These are phyloP conservation scores for Erodium trifolium DNA, from an alignment of 441 rosid genomes.

Conservation along the genomic window DNA sequence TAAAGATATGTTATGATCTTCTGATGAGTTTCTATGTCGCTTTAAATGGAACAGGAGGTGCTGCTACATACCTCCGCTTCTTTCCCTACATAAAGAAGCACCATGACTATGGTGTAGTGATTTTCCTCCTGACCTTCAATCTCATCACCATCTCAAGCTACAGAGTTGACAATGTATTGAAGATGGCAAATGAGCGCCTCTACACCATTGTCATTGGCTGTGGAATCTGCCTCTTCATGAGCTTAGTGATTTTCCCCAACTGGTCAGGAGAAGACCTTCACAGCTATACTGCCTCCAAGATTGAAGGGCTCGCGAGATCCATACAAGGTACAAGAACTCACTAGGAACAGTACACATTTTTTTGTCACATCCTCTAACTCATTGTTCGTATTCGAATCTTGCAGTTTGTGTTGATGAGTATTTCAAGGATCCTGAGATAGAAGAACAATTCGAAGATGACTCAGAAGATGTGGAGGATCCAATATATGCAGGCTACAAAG, in stretches of 20 bases:
- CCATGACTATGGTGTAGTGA: constrained; percentile 73
- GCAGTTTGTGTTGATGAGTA: constrained; percentile 71
- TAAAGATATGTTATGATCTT: background rate
- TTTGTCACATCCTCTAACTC: background rate
- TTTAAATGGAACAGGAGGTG: constrained; percentile 37
- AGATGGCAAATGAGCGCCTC: constrained; percentile 55
- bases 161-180: constrained; percentile 47
- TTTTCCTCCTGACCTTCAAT: constrained; percentile 76
- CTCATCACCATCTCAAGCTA: constrained; percentile 78
- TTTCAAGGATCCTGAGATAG: constrained; percentile 32
- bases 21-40: constrained; percentile 1
- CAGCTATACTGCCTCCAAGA: constrained; percentile 52
- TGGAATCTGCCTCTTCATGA: constrained; percentile 62
- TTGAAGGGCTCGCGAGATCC: constrained; percentile 63
- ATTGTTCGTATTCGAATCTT: background rate
- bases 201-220: constrained; percentile 68
- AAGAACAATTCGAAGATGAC: constrained; percentile 23
- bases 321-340: constrained; percentile 43
- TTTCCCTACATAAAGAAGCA: constrained; percentile 72
- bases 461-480: constrained; percentile 39
- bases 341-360: background rate
- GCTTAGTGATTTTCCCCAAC: constrained; percentile 54
- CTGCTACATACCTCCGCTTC: constrained; percentile 67
- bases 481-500: constrained; percentile 63
- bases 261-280: constrained; percentile 94